Evolutionary conservation across 2,329 filamentous ascomycete genomes (phyloP).

Genomic region (Neonectria magnoliae): DNA sequence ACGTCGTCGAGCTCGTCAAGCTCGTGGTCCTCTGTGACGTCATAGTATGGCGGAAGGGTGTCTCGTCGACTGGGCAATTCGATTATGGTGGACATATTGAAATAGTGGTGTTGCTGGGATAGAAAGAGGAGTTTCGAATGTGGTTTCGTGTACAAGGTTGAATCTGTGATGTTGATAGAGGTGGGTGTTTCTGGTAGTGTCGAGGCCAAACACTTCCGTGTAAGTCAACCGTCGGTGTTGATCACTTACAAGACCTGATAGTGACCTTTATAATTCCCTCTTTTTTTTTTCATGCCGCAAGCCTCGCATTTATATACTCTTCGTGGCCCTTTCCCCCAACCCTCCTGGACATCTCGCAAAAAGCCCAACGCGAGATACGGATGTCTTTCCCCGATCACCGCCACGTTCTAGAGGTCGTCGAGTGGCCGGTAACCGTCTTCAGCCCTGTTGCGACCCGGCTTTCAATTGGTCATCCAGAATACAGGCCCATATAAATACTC

Average conservation of each 20-base stretch:
- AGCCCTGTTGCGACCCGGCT: slow-evolving; percentile 14
- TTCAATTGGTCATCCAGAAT: slow-evolving; percentile 24
- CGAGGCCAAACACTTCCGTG: not conserved
- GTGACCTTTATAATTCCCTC: not conserved
- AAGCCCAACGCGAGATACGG: slow-evolving; percentile 23
- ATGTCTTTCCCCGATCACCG: not conserved
- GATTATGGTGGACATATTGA: slow-evolving; percentile 26
- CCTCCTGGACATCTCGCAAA: not conserved
- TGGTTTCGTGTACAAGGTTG: slow-evolving; percentile 3
- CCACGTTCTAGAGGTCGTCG: not conserved
- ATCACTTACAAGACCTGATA: not conserved
- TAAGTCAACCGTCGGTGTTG: not conserved
- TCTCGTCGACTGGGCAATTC: slow-evolving; percentile 24
- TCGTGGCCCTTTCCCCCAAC: not conserved
- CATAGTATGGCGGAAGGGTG: slow-evolving; percentile 45
- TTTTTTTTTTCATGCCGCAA: not conserved
- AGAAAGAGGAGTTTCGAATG: slow-evolving; percentile 4
- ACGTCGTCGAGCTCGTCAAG: slow-evolving; percentile 38
- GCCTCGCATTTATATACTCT: slow-evolving; percentile 5
- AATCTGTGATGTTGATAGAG: not conserved
- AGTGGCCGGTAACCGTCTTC: slow-evolving; percentile 4
- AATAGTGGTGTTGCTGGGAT: not conserved
- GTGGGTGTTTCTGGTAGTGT: not conserved
- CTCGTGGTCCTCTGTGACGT: slow-evolving; percentile 36
- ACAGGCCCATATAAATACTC: slow-evolving; percentile 12